Evolutionary conservation across 768 basidiomycete species (phyloP), one percentile per base, ranked within the genome.

Genomic region (Pulveroboletus sp.): DNA sequence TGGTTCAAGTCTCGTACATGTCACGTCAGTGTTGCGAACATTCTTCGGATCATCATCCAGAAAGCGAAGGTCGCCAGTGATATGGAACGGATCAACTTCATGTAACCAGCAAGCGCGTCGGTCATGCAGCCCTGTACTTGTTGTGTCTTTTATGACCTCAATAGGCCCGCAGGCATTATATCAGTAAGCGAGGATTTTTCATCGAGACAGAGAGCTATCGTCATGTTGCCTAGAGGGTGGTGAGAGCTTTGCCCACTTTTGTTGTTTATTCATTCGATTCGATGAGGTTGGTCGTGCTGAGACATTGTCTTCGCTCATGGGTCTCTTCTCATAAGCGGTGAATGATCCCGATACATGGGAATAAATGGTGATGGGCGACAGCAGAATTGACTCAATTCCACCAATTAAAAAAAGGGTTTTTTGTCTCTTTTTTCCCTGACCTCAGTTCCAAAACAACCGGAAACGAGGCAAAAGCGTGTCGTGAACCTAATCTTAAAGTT

Each of bases 391-490:
- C 23, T 36, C 49, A 17, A 40, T 49, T 19, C 39, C 32, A 26
- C 43, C 42, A 32, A 43, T 32, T 20, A 24, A 43, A 38, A 22
- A 13, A 16, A n/a, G n/a, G n/a, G n/a, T n/a, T n/a, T n/a, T n/a
- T n/a, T 16, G 20, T 6, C 8, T 6, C n/a, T 17, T 24, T 44
- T n/a, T 45, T 44, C 27, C 34, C 45, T 38, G 34, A 32, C 34
- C 42, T 59, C 56, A 45, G 49, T 53, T 60, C 57, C 43, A 43
- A 36, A 48, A 41, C 56, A 56, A 39, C 49, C 51, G 53, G 58
- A 47, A 65, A 65, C 55, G 62, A 53, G 61, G 63, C 45, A 39
- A 42, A 45, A 41, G 53, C 49, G 24, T 62, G 63, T 46, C 20
- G 17, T 30, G 29, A 63, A 63, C 63, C 35, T 51, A 53, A 62